Evolutionary conservation across 768 basidiomycete genomes (phyloP), one percentile per base, ranked within the genome.

Genomic region (Paxillus involutus): DNA sequence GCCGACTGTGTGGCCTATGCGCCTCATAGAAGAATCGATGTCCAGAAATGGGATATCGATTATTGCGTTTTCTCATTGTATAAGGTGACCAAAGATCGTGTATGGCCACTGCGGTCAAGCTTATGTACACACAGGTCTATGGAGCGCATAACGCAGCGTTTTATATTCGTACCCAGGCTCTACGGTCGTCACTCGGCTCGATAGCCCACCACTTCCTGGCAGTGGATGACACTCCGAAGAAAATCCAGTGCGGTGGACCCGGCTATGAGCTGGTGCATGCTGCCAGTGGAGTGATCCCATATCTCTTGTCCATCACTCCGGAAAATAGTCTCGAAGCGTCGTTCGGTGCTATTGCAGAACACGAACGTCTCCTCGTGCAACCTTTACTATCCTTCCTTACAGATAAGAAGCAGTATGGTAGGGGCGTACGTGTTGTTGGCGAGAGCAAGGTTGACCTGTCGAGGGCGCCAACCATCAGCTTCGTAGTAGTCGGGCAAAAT

Each of bases 1-100:
- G 76, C 91, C 3, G 90, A 91, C 61, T 89, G 88, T 56, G 90
- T 91, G 3, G 88, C 88, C 3, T 90, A 86, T 59, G 86, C 87
- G 4, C 88, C 89, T 0, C 88, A 91, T 63, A 75, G 87, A 13
- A 69, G 72, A 51, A 82, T 91, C 30, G 84, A 91, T 59, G 89
- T 89, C 14, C 80, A 77, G 53, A 82, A 78, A 45, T 91, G 89
- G 90, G 88, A 89, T 49, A 76, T 89, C 35, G 88, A 93, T 58
- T 90, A 82, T 63, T 80, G 78, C 45, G 81, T 82, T 47, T 84
- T 89, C 65, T 82, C 88, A 0, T 79, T 84, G 60, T 91, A 91
- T 75, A 92, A 91, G 81, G 89, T 86, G 44, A 66, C 40, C 47
- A 6, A n/a, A 33, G 12, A 19, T 16, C 16, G 10, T 42, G 12